Conservation (phyloP, 1,284 basidiomycete genomes). For the Apiotrichum gracile region DNA sequence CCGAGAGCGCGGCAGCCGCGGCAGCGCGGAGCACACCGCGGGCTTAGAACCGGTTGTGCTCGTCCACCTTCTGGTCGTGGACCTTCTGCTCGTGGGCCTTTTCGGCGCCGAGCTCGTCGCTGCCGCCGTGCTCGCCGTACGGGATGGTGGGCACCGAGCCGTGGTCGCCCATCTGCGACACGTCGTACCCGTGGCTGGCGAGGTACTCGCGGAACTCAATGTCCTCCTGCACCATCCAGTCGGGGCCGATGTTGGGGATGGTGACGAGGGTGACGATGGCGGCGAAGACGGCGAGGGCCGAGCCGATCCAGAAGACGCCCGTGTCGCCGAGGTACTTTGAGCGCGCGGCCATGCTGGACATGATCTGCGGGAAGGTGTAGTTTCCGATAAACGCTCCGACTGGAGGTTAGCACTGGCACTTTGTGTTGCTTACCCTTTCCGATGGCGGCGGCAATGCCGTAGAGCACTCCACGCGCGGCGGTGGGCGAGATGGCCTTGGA, state of each 20-base stretch:
- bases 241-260: conserved; percentile 66
- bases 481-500: conserved; percentile 71
- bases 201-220: conserved; percentile 72
- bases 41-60: background rate
- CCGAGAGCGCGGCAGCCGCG: too few relatives aligned
- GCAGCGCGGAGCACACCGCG: too few relatives aligned
- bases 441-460: conserved; percentile 75
- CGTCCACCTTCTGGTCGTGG: background rate
- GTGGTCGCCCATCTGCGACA: conserved; percentile 12
- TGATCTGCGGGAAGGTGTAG: conserved; percentile 65
- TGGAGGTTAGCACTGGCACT: background rate
- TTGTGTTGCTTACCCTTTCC: conserved; percentile 58
- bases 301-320: conserved; percentile 41
- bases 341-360: conserved; percentile 40
- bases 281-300: conserved; percentile 67
- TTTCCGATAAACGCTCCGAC: conserved; percentile 77
- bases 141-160: background rate
- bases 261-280: conserved; percentile 68
- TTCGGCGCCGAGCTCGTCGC: too few relatives aligned
- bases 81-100: background rate
- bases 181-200: conserved; percentile 59
- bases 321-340: conserved; percentile 37
- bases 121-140: too few relatives aligned
- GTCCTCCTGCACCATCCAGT: conserved; percentile 77
- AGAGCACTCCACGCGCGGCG: conserved; percentile 77